Evolutionary conservation across 139 green algal genomes (phyloP).

Genomic region (Haematococcus lacustris): DNA sequence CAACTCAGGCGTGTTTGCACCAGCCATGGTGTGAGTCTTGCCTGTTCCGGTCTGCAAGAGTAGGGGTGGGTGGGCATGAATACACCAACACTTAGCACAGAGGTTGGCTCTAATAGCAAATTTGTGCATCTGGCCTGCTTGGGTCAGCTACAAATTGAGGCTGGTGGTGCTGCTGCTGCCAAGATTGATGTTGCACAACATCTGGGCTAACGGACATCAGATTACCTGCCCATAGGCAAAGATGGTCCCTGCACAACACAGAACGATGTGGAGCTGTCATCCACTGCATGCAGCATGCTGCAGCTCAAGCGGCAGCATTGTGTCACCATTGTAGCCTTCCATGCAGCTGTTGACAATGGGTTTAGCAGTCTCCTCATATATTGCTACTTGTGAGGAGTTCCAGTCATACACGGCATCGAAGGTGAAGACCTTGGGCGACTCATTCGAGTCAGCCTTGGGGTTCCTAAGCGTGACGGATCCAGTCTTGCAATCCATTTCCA

Average conservation of each 20-base stretch:
- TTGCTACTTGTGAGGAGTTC: slow-evolving; percentile 48
- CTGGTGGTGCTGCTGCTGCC: background rate
- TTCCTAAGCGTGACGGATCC: slow-evolving; percentile 48
- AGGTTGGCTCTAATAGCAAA: background rate
- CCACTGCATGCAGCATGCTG: background rate
- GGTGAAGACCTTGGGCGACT: slow-evolving; percentile 47
- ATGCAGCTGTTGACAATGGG: slow-evolving; percentile 70
- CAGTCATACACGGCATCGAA: slow-evolving; percentile 79
- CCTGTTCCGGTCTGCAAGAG: slow-evolving; percentile 66
- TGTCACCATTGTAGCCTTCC: slow-evolving; percentile 74
- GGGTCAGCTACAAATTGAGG: background rate
- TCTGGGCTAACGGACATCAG: background rate
- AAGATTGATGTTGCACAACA: background rate
- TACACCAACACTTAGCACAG: background rate
- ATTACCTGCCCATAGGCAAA: slow-evolving; percentile 77
- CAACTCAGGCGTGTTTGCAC: slow-evolving; percentile 24
- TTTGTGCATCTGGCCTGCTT: background rate
- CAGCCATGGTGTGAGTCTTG: slow-evolving; percentile 89
- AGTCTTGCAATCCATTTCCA: slow-evolving; percentile 57
- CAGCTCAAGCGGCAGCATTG: background rate
- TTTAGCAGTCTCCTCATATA: slow-evolving; percentile 62
- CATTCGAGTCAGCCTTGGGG: slow-evolving; percentile 19
- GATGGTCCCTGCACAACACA: slow-evolving; percentile 29
- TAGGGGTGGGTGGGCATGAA: slow-evolving; percentile 11
- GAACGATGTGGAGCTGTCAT: background rate